These are phyloP conservation scores for Obelidium mucronatum DNA, from an alignment of 192 early-diverging fungal genomes.

Conservation along the genomic window DNA sequence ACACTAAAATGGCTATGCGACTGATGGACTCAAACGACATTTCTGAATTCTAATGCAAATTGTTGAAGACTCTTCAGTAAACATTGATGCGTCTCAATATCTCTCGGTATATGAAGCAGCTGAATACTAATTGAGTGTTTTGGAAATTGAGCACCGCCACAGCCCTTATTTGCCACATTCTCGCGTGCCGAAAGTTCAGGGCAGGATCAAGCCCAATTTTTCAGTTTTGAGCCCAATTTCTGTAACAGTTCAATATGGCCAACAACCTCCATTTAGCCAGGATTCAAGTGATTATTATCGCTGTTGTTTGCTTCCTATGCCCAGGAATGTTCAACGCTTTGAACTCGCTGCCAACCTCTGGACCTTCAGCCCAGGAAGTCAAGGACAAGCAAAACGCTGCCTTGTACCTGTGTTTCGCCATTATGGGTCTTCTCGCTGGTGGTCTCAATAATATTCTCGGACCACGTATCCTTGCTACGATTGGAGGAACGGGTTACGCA, in stretches of 20 bases:
- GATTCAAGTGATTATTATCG: slow-evolving; percentile 71
- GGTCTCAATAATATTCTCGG: slow-evolving; percentile 80
- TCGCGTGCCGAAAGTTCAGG: too few species aligned
- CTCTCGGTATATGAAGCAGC: too few species aligned
- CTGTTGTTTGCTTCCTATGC: slow-evolving; percentile 77
- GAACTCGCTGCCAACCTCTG: slow-evolving; percentile 33
- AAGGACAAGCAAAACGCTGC: slow-evolving; percentile 62
- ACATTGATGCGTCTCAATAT: too few species aligned
- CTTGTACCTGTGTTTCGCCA: slow-evolving; percentile 76
- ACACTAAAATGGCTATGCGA: slow-evolving; percentile 12
- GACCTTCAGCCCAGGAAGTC: slow-evolving; percentile 69
- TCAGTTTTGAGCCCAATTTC: too few species aligned
- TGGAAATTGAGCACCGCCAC: too few species aligned
- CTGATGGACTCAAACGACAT: neutral
- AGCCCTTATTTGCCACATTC: too few species aligned
- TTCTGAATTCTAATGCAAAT: too few species aligned
- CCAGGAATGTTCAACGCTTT: slow-evolving; percentile 78
- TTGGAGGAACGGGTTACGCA: slow-evolving; percentile 72
- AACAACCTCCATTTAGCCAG: slow-evolving; percentile 42
- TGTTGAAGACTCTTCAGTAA: too few species aligned
- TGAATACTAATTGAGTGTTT: too few species aligned
- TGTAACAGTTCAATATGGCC: too few species aligned
- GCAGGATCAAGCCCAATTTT: too few species aligned
- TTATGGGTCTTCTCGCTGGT: slow-evolving; percentile 78
- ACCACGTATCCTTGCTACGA: slow-evolving; percentile 69